Conservation (phyloP, 345 rosid genomes). For the Ricinus communis region DNA sequence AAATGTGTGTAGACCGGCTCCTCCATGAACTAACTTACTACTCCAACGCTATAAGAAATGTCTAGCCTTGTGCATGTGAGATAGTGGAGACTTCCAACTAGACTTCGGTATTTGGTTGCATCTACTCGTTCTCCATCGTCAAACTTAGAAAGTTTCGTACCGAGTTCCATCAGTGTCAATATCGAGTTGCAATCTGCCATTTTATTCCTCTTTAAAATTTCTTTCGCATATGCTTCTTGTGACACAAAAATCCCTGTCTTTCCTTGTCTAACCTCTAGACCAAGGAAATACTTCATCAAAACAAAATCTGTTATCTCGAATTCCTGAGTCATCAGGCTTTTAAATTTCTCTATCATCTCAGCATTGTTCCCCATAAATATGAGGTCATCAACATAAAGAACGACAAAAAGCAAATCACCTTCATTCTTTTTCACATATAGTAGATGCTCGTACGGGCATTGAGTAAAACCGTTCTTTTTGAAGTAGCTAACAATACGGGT, state of each 20-base stretch:
- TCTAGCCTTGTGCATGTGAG: constrained; percentile 10
- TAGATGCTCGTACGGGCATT: background rate
- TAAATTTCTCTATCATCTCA: no score
- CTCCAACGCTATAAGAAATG: background rate
- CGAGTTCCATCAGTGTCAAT: background rate
- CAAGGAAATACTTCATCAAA: constrained; percentile 7
- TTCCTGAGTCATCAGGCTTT: no score
- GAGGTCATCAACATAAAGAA: constrained; percentile 12
- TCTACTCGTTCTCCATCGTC: constrained; percentile 10
- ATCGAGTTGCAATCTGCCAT: no score
- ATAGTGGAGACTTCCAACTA: background rate
- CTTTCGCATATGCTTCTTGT: no score
- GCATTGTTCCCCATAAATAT: constrained; percentile 4
- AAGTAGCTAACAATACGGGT: background rate
- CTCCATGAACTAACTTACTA: constrained; percentile 4
- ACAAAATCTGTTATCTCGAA: constrained; percentile 6
- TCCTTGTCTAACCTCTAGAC: constrained; percentile 9
- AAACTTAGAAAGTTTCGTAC: constrained; percentile 15
- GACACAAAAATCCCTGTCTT: constrained; percentile 2
- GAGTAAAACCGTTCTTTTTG: background rate
- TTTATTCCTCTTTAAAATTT: no score
- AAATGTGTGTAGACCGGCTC: no score
- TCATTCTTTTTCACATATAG: background rate
- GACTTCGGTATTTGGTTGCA: no score
- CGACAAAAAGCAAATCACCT: background rate